These are phyloP conservation scores for Heliamphora pulchella DNA, from an alignment of 179 eudicot species.

Conservation along the genomic window DNA sequence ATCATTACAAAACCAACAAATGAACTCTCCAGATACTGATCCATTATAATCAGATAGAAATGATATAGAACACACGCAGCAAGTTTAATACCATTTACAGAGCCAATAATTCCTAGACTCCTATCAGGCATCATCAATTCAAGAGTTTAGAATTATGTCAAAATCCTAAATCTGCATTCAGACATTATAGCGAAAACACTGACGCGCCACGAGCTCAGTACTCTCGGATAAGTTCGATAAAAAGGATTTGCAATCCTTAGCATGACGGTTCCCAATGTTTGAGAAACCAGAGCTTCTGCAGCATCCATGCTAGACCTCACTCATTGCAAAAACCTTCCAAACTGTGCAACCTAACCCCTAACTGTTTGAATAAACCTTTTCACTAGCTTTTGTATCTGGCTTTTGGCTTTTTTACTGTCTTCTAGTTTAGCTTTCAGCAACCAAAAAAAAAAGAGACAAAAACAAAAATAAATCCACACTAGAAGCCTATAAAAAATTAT, in stretches of 20 bases:
- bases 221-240: background rate
- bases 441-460: background rate
- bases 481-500: background rate
- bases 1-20: background rate
- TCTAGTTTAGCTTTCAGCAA: background rate
- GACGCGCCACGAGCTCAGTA: background rate
- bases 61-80: background rate
- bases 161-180: background rate
- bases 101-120: background rate
- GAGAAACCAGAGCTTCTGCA: background rate
- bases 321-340: background rate
- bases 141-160: background rate
- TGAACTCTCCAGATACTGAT: background rate
- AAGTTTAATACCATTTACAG: background rate
- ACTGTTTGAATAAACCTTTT: background rate
- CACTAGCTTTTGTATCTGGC: background rate
- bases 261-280: background rate
- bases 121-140: background rate
- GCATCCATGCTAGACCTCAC: conserved; percentile 3
- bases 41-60: background rate
- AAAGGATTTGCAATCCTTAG: background rate
- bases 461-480: background rate
- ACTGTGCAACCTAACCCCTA: background rate
- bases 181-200: background rate
- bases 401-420: background rate